phyloP scores from a whole-genome alignment of 768 basidiomycete species.

The Hericium erinaceus region DNA sequence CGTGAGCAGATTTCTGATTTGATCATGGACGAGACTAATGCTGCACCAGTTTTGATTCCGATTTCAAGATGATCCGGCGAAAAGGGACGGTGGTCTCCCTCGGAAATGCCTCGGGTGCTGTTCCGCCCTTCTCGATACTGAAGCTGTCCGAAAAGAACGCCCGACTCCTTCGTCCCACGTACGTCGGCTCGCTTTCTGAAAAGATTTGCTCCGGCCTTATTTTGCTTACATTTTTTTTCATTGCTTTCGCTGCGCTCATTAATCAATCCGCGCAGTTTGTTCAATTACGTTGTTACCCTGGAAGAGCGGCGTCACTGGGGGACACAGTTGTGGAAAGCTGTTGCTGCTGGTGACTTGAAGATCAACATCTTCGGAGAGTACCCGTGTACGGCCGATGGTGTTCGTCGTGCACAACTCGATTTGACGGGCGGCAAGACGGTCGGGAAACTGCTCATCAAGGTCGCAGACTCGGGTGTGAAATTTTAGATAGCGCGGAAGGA shows the following conservation, averaged over 20 bases:
- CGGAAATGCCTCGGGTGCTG: slow-evolving; percentile 87
- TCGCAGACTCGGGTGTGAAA: slow-evolving; percentile 18
- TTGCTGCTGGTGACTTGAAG: slow-evolving; percentile 52
- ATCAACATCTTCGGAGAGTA: slow-evolving; percentile 70
- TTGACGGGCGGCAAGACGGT: slow-evolving; percentile 60
- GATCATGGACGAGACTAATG: too few species aligned
- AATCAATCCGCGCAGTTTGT: slow-evolving; percentile 40
- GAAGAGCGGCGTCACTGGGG: slow-evolving; percentile 67
- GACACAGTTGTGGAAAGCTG: slow-evolving; percentile 49
- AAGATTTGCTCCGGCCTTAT: background rate
- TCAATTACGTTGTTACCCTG: slow-evolving; percentile 63
- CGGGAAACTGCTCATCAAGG: slow-evolving; percentile 78
- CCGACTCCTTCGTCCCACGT: slow-evolving; percentile 69
- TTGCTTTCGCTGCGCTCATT: background rate
- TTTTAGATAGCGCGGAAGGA: too few species aligned
- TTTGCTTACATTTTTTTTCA: background rate
- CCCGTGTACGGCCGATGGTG: slow-evolving; percentile 72
- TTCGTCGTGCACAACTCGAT: slow-evolving; percentile 65
- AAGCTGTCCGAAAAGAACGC: slow-evolving; percentile 77
- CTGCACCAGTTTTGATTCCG: slow-evolving; percentile 53
- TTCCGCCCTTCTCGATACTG: slow-evolving; percentile 64
- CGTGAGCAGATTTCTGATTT: slow-evolving; percentile 33
- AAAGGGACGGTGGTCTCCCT: slow-evolving; percentile 88
- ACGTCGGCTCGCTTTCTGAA: slow-evolving; percentile 18
- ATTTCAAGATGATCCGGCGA: slow-evolving; percentile 73